These are phyloP conservation scores for Phaffomyces antillensis DNA, from an alignment of 805 yeast species.

Conservation along the genomic window DNA sequence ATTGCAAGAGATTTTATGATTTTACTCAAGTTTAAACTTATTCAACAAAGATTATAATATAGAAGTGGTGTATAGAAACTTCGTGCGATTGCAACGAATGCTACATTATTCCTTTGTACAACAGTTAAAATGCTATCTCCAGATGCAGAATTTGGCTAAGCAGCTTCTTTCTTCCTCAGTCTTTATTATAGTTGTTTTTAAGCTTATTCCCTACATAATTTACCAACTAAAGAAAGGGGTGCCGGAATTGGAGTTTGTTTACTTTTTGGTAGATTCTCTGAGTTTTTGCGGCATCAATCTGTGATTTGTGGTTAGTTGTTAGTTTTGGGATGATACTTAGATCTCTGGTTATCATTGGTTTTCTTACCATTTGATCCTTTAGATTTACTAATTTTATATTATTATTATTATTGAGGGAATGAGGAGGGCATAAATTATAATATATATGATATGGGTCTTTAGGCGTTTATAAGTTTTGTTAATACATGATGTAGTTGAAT, in stretches of 20 bases:
- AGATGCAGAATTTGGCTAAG: constrained; percentile 43
- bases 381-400: no score
- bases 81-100: constrained; percentile 49
- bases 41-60: constrained; percentile 4
- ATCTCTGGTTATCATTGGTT: no score
- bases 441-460: no score
- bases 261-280: no score
- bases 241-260: constrained; percentile 48
- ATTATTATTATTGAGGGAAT: no score
- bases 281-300: no score
- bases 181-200: constrained; percentile 53
- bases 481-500: no score
- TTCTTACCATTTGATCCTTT: no score
- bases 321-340: no score
- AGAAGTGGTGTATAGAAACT: constrained; percentile 50
- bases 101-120: constrained; percentile 54
- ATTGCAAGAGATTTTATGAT: constrained; percentile 35
- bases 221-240: constrained; percentile 46
- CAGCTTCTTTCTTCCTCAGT: constrained; percentile 41
- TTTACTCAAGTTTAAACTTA: constrained; percentile 9
- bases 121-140: constrained; percentile 46
- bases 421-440: no score
- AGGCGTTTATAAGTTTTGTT: no score
- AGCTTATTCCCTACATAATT: constrained; percentile 61
- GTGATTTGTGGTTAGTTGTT: no score